These are phyloP conservation scores for Craspedostauros australis DNA, from an alignment of 108 stramenopile species.

Conservation along the genomic window DNA sequence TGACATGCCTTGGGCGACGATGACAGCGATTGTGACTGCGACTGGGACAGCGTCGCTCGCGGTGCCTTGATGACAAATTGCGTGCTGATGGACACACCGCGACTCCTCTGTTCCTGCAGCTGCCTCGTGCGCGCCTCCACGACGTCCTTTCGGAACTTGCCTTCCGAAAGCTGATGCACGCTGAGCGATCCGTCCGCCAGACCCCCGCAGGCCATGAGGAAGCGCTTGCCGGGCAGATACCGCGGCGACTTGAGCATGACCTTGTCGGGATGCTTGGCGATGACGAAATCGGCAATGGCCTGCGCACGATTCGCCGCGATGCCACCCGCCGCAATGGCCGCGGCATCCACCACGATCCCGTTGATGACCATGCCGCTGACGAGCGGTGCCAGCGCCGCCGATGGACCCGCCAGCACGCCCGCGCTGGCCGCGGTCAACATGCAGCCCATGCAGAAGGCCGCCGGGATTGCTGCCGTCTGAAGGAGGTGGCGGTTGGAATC, in stretches of 20 bases:
- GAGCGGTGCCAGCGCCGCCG: slow-evolving; percentile 34
- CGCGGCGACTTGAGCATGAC: slow-evolving; percentile 29
- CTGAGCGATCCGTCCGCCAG: slow-evolving; percentile 38
- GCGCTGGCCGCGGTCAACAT: slow-evolving; percentile 28
- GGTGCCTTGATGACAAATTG: too few relatives aligned
- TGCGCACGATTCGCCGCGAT: slow-evolving; percentile 27
- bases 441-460: slow-evolving; percentile 34
- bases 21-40: too few relatives aligned
- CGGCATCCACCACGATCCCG: slow-evolving; percentile 40
- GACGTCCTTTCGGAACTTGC: too few relatives aligned
- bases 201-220: slow-evolving; percentile 29
- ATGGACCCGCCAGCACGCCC: slow-evolving; percentile 35
- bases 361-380: slow-evolving; percentile 41
- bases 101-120: too few relatives aligned
- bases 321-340: slow-evolving; percentile 38
- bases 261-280: slow-evolving; percentile 28
- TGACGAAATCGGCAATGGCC: slow-evolving; percentile 19
- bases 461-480: slow-evolving; percentile 32
- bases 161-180: too few relatives aligned
- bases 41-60: too few relatives aligned
- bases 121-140: too few relatives aligned
- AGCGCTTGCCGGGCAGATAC: slow-evolving; percentile 27
- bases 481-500: slow-evolving; percentile 32
- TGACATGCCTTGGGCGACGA: too few relatives aligned
- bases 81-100: too few relatives aligned